These are phyloP conservation scores for Pulveroboletus sp. DNA, from an alignment of 768 basidiomycete species.

Conservation along the genomic window DNA sequence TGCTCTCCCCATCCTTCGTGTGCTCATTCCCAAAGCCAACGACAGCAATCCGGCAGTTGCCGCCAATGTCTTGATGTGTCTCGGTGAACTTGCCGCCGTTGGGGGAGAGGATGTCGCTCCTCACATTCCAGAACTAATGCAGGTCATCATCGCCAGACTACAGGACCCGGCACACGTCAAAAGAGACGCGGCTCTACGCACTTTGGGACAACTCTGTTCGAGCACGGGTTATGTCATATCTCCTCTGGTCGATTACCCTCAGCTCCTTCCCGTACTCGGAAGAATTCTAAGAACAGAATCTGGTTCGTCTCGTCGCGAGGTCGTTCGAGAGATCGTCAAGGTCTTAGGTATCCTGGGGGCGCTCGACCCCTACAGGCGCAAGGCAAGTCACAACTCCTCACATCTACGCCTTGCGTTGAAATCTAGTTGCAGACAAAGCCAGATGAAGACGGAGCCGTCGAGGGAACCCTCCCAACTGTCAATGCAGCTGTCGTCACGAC, in stretches of 20 bases:
- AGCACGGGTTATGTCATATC: slow-evolving; percentile 93
- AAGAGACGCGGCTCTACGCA: slow-evolving; percentile 90
- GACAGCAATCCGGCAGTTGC: slow-evolving; percentile 85
- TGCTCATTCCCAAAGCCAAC: slow-evolving; percentile 83
- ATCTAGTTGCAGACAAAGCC: slow-evolving; percentile 44
- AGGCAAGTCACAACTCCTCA: slow-evolving; percentile 47
- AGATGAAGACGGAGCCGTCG: slow-evolving; percentile 58
- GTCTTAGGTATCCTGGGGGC: slow-evolving; percentile 96
- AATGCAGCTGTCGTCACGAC: slow-evolving; percentile 68
- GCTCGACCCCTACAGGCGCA: slow-evolving; percentile 90
- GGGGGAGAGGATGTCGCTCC: slow-evolving; percentile 88
- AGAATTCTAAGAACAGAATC: slow-evolving; percentile 82
- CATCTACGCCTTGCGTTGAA: slow-evolving; percentile 3
- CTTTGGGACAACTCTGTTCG: slow-evolving; percentile 92
- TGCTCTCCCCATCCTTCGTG: slow-evolving; percentile 89
- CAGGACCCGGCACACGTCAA: slow-evolving; percentile 87
- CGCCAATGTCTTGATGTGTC: slow-evolving; percentile 87
- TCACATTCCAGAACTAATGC: slow-evolving; percentile 84
- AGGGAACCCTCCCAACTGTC: slow-evolving; percentile 56
- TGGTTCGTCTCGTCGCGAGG: slow-evolving; percentile 74
- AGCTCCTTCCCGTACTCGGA: slow-evolving; percentile 80
- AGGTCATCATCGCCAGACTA: slow-evolving; percentile 81
- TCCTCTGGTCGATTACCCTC: slow-evolving; percentile 87
- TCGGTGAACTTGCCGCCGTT: slow-evolving; percentile 90
- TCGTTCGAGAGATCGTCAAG: slow-evolving; percentile 90